Evolutionary conservation across 495 filamentous ascomycete genomes (phyloP).

Genomic region (Aspergillus sclerotioniger): DNA sequence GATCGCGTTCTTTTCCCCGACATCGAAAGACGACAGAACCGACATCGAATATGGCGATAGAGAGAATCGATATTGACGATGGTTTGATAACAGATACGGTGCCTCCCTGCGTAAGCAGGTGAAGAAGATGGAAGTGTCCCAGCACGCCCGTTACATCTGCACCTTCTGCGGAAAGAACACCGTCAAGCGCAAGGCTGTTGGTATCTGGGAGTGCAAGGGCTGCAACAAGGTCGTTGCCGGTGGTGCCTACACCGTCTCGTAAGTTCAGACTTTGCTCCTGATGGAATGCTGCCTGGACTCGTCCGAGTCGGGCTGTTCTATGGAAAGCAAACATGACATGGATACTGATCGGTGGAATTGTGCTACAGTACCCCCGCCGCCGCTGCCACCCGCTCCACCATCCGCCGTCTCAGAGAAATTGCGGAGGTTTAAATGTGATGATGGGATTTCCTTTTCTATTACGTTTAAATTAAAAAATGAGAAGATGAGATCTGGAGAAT

Average conservation of each 20-base stretch:
- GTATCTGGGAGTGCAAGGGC: conserved; percentile 94
- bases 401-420: conserved; percentile 96
- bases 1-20: conserved; percentile 22
- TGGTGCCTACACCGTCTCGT: conserved; percentile 96
- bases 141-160: conserved; percentile 86
- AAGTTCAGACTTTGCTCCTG: conserved; percentile 45
- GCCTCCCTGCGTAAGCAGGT: conserved; percentile 99
- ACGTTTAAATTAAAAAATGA: conserved; percentile 48
- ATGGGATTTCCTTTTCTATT: conserved; percentile 45
- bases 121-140: conserved; percentile 99
- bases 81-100: conserved; percentile 70
- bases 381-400: conserved; percentile 93
- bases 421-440: conserved; percentile 78
- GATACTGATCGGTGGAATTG: conserved; percentile 23
- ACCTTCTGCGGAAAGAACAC: conserved; percentile 96
- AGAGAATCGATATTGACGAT: conserved; percentile 31
- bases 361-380: conserved; percentile 82
- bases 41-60: conserved; percentile 11
- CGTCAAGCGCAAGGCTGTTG: conserved; percentile 87
- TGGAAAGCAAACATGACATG: conserved; percentile 9
- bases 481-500: conserved; percentile 37
- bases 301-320: neutral
- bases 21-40: conserved; percentile 10
- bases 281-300: neutral
- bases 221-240: conserved; percentile 95